These are phyloP conservation scores for Lichtheimia ramosa DNA, from an alignment of 371 early-diverging fungal genomes.

Conservation along the genomic window DNA sequence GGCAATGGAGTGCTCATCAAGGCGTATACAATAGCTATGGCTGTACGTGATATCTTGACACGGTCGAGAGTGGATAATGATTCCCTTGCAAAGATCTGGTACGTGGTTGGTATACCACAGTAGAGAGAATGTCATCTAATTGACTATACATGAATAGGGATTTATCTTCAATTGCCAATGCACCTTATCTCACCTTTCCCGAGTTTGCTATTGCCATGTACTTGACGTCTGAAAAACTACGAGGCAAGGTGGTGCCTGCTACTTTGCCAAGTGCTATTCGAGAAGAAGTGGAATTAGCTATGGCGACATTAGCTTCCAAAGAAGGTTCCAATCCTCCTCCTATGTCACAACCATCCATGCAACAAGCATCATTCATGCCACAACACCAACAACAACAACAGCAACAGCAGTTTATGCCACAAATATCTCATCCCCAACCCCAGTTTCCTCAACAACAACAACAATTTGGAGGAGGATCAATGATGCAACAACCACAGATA, in stretches of 20 bases:
- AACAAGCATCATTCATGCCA: conserved; percentile 20
- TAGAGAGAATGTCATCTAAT: not conserved
- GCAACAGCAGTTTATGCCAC: conserved; percentile 26
- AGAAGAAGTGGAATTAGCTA: conserved; percentile 50
- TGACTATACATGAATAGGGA: conserved; percentile 28
- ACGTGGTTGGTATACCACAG: conserved; percentile 7
- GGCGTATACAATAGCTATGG: conserved; percentile 25
- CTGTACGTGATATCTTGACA: conserved; percentile 39
- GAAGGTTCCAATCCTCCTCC: conserved; percentile 22
- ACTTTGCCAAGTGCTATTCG: conserved; percentile 37
- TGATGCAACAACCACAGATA: conserved; percentile 14
- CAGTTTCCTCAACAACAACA: conserved; percentile 20
- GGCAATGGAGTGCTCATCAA: not conserved
- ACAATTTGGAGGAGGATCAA: not conserved
- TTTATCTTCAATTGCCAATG: conserved; percentile 40
- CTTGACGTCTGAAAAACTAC: conserved; percentile 46
- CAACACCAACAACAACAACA: conserved; percentile 13
- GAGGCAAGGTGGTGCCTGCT: conserved; percentile 41
- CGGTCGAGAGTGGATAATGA: conserved; percentile 47
- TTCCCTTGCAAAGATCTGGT: conserved; percentile 53
- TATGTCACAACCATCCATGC: conserved; percentile 17
- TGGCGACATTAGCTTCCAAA: conserved; percentile 51
- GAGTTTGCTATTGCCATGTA: conserved; percentile 66
- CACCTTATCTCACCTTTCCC: conserved; percentile 51
- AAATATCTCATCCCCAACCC: conserved; percentile 13